Evolutionary conservation across 148 eudicot genomes (phyloP), one percentile per base, ranked within the genome.

Genomic region (Rhododendron simsii): DNA sequence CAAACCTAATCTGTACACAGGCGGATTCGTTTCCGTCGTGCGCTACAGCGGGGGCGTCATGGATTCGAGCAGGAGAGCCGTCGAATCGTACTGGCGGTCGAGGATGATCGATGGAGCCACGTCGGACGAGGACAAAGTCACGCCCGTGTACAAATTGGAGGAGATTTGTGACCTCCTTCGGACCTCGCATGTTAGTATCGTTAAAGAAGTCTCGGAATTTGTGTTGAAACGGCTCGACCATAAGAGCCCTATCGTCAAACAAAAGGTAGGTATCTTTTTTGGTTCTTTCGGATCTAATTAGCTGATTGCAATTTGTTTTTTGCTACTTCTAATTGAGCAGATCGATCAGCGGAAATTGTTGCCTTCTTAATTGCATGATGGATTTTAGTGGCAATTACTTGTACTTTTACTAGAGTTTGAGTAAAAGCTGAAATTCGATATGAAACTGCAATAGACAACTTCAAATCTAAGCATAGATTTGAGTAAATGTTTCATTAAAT

Each of bases 51-150:
- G 79, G 65, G 21, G 61, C 21, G 3, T 16, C 0, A 96, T 97
- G 99, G 98, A 97, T 87, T 91, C 93, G 79, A 95, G 98, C 93
- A 93, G 98, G 91, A 94, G 99, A 87, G 99, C 98, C 45, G 99
- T 95, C 77, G 99, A 95, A 81, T 92, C 99, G 73, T 97, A 97
- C 82, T 95, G 99, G 99, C 91, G 99, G 81, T 95, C 96, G 71
- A 86, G 93, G 78, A 93, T 93, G 98, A 92, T 97, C 44, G 99
- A 97, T 89, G 96, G 75, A 0, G 98, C 95, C n/a, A 97, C 99
- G 28, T 91, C 93, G 57, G 99, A 97, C 86, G 98, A 97, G 85
- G 98, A 97, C 80, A 97, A 97, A 85, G 98, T 95, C 51, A 88
- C 99, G 35, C 95, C 99, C 77, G 98, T 97, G 15, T 97, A 97